phyloP scores from a whole-genome alignment of 805 yeast species.

The Wickerhamomyces subpelliculosus region DNA sequence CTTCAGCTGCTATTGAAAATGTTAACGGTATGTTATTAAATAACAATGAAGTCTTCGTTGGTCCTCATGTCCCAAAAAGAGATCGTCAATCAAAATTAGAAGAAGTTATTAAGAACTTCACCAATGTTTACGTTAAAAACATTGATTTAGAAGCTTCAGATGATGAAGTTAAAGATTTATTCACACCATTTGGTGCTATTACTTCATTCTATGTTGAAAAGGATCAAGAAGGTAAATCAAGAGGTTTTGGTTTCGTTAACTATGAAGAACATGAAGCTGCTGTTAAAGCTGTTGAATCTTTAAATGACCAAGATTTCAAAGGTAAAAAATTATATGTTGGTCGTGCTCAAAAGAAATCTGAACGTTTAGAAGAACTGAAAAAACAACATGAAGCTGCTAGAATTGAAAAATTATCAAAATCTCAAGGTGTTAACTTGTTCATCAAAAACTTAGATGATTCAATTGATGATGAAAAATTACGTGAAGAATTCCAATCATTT shows the following conservation, averaged over 20 bases:
- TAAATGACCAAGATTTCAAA: conserved; percentile 79
- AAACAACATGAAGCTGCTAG: conserved; percentile 89
- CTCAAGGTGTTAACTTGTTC: conserved; percentile 96
- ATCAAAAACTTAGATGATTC: conserved; percentile 94
- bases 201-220: conserved; percentile 75
- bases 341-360: conserved; percentile 98
- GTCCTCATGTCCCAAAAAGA: conserved; percentile 84
- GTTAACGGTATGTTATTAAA: conserved; percentile 98
- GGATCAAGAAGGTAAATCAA: conserved; percentile 82
- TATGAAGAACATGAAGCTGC: conserved; percentile 85
- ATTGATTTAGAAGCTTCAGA: conserved; percentile 63
- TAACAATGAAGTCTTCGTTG: conserved; percentile 93
- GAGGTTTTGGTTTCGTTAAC: conserved; percentile 95
- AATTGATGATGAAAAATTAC: conserved; percentile 84
- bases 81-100: conserved; percentile 93
- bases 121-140: conserved; percentile 95
- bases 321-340: conserved; percentile 91
- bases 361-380: conserved; percentile 93
- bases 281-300: conserved; percentile 81
- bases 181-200: conserved; percentile 67
- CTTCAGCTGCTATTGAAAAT: conserved; percentile 90
- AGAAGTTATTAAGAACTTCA: conserved; percentile 85
- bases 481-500: conserved; percentile 87
- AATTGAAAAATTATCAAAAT: conserved; percentile 85
- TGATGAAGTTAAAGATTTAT: conserved; percentile 65